Base-by-base conservation (phyloP, 2,329 filamentous ascomycete genomes). In the Mariannaea elegans region DNA sequence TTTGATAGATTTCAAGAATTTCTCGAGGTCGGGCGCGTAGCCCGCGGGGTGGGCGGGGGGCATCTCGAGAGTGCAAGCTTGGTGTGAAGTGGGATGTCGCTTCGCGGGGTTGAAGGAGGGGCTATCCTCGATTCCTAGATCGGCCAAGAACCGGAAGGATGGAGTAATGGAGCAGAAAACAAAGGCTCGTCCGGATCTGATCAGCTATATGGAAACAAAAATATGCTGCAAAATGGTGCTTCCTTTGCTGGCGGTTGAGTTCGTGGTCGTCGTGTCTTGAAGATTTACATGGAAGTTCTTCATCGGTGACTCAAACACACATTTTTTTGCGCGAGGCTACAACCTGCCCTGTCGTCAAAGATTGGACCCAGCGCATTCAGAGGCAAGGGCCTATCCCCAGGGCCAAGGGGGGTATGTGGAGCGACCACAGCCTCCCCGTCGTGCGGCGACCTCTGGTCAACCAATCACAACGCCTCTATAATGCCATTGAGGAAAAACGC, bases 1-100 rank as follows among this genome's bases (percentile, higher is more conserved):
- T 74, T 92, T 94, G 63, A 97, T 83, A 12, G 90, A 90, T 72
- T 90, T 92, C 65, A 96, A 84, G 71, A 93, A 95, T 47, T 89
- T 90, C 45, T 89, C 86, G 64, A 97, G 81, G 67, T 89, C 90
- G 41, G 93, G 92, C 76, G 91, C 88, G 62, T 74, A 74, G 70
- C 76, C 76, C 63, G 72, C 60, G 34, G 72, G 68, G 46, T 67
- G 65, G 14, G 41, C 23, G 45, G 76, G 75, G 56, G 75, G 73
- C 76, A 78, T 78, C 51, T 65, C 70, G 65, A 24, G 13, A 60
- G 50, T 51, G 38, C 42, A 50, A 47, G 59, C 32, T 49, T 34
- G 41, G 45, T 62, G 65, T 53, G 51, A 63, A 56, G 63, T 63
- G 56, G 65, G 67, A 61, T 63, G 51, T 59, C 34, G 61, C 56